Evolutionary conservation across 1,284 basidiomycete genomes (phyloP), one percentile per base, ranked within the genome.

Genomic region (Fistulina hepatica): DNA sequence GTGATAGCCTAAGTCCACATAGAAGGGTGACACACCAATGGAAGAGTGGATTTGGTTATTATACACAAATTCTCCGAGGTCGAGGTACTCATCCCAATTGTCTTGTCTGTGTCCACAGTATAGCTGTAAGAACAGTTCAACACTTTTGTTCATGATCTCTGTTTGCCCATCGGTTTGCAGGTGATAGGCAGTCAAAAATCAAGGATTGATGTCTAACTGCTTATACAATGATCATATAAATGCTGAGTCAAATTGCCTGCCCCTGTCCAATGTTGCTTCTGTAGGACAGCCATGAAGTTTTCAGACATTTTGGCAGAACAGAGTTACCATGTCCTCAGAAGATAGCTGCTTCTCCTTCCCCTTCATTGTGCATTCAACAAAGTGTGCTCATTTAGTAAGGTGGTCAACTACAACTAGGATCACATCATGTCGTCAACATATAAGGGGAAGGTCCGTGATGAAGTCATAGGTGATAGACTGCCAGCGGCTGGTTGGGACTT

Each of bases 351-450:
- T 57, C 41, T 1, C 51, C 53, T 26, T 40, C 16, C 0, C 58
- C 45, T 0, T 52, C 53, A 2, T 59, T 51, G 28, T 43, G 16
- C 51, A 52, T 8, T 57, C 55, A 30, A 56, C 47, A 28, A 61
- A 45, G 33, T 51, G 37, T 15, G 41, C 44, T 42, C 44, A 39
- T 48, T 62, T 65, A 0, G 52, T 58, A 7, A 65, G 52, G 0
- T 45, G 33, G 40, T 69, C 59, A 0, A 64, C 54, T 0, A 67
- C 39, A 1, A 60, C 57, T 1, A 66, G 37, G 21, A 71, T 58
- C 0, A 48, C 35, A 37, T 69, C 48, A 22, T 47, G 57, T 0
- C 60, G 64, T 10, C 55, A 16, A 0, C 49, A 56, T 4, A 40
- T 24, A n/a, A n/a, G n/a, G 0, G 62, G 66, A 0, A 69, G 50